Conservation (phyloP, 768 basidiomycete species). For the Tulasnella sp. region DNA sequence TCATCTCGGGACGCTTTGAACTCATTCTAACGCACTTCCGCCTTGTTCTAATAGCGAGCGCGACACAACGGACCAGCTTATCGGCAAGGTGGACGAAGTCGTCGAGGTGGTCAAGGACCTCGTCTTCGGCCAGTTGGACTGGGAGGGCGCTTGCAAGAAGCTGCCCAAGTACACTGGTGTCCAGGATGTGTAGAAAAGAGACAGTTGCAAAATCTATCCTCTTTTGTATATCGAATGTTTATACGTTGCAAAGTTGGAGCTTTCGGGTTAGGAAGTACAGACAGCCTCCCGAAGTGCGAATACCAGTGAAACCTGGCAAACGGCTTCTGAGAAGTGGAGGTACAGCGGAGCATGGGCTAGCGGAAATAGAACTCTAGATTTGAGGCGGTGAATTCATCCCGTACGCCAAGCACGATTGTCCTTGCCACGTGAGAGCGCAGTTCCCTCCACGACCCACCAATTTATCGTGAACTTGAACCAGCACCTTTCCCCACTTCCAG, state of each 20-base stretch:
- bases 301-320: no score
- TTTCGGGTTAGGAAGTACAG: not conserved
- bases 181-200: slow-evolving; percentile 61
- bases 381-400: no score
- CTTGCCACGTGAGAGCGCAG: no score
- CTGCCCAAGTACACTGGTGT: slow-evolving; percentile 85
- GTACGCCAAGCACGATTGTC: no score
- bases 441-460: not conserved
- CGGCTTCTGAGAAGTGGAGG: no score
- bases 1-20: not conserved
- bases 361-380: no score
- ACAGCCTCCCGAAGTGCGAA: not conserved
- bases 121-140: slow-evolving; percentile 72
- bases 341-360: no score
- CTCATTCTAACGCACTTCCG: not conserved
- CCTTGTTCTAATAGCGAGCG: slow-evolving; percentile 65
- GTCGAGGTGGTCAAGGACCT: slow-evolving; percentile 78
- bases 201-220: not conserved
- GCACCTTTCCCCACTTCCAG: no score
- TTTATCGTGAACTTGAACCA: not conserved
- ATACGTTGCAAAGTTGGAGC: not conserved
- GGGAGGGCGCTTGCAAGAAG: slow-evolving; percentile 71
- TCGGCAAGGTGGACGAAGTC: slow-evolving; percentile 88
- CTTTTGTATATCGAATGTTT: slow-evolving; percentile 4
- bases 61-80: slow-evolving; percentile 91